Conservation (phyloP, 768 basidiomycete genomes). For the Calocera cornea region DNA sequence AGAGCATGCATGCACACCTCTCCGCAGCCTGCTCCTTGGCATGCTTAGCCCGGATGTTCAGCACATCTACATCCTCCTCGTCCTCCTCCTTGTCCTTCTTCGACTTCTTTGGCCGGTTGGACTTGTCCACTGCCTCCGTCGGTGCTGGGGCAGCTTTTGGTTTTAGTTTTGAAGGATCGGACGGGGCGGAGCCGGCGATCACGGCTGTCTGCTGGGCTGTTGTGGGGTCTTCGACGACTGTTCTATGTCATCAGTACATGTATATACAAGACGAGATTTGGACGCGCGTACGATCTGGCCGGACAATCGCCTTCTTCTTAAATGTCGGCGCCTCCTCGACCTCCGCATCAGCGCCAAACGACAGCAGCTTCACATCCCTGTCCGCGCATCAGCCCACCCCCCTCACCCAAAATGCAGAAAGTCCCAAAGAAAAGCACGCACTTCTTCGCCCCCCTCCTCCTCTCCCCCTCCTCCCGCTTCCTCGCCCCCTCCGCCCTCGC, state of each 20-base stretch:
- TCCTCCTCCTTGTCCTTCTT: constrained; percentile 14
- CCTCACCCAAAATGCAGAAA: not conserved
- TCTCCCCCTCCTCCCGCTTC: constrained; percentile 63
- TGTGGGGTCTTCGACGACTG: constrained; percentile 28
- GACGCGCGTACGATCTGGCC: constrained; percentile 61
- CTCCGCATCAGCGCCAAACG: constrained; percentile 60
- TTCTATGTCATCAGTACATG: constrained; percentile 7
- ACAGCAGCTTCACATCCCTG: constrained; percentile 80
- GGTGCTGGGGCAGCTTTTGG: constrained; percentile 20
- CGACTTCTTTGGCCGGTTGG: not conserved
- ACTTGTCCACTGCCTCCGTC: constrained; percentile 24
- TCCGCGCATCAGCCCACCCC: not conserved
- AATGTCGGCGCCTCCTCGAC: constrained; percentile 40
- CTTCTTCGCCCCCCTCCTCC: constrained; percentile 78
- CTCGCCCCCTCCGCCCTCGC: constrained; percentile 63
- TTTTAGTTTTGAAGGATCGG: constrained; percentile 13
- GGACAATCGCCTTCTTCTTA: constrained; percentile 69
- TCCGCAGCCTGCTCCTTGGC: constrained; percentile 52
- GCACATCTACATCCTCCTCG: constrained; percentile 39
- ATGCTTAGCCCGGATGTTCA: constrained; percentile 62
- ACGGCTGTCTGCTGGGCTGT: not conserved
- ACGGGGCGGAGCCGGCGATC: constrained; percentile 13
- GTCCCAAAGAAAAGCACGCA: constrained; percentile 26
- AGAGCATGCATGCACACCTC: too few species aligned
- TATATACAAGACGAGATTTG: constrained; percentile 1